Evolutionary conservation across 176 grass and related monocot species (phyloP).

Genomic region (Oryza meridionalis): DNA sequence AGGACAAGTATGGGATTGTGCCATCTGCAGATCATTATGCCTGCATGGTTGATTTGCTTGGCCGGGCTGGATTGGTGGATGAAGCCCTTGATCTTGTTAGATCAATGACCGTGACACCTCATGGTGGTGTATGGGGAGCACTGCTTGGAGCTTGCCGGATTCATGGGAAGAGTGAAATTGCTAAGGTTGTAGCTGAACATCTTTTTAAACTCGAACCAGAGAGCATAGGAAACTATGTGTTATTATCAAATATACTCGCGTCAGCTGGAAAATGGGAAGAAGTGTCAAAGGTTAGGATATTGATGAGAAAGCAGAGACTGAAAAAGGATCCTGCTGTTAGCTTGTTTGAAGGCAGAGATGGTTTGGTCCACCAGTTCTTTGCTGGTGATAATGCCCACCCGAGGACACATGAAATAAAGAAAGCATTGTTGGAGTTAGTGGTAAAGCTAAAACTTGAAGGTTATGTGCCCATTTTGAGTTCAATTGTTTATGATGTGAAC

Average conservation of each 20-base stretch:
- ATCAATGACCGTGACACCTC: slow-evolving; percentile 59
- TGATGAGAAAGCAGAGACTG: slow-evolving; percentile 58
- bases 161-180: slow-evolving; percentile 59
- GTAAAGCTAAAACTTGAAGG: slow-evolving; percentile 51
- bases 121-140: slow-evolving; percentile 68
- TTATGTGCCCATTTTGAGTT: slow-evolving; percentile 59
- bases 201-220: slow-evolving; percentile 75
- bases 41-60: slow-evolving; percentile 83
- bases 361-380: slow-evolving; percentile 72
- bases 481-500: slow-evolving; percentile 76
- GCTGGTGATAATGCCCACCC: slow-evolving; percentile 62
- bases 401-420: slow-evolving; percentile 57
- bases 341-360: slow-evolving; percentile 69
- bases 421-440: slow-evolving; percentile 43
- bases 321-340: slow-evolving; percentile 73
- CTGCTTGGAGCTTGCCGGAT: slow-evolving; percentile 67
- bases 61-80: slow-evolving; percentile 64
- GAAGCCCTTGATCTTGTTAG: slow-evolving; percentile 66
- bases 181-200: slow-evolving; percentile 60
- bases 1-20: slow-evolving; percentile 62
- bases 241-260: slow-evolving; percentile 66
- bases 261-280: slow-evolving; percentile 75
- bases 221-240: slow-evolving; percentile 65
- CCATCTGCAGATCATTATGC: slow-evolving; percentile 73
- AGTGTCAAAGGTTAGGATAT: slow-evolving; percentile 61